Percentiles rank a stretch among this genome's conserved stretches.
Evolutionary conservation across 257 asterid genomes (phyloP).

Genomic region (Lycium barbarum): DNA sequence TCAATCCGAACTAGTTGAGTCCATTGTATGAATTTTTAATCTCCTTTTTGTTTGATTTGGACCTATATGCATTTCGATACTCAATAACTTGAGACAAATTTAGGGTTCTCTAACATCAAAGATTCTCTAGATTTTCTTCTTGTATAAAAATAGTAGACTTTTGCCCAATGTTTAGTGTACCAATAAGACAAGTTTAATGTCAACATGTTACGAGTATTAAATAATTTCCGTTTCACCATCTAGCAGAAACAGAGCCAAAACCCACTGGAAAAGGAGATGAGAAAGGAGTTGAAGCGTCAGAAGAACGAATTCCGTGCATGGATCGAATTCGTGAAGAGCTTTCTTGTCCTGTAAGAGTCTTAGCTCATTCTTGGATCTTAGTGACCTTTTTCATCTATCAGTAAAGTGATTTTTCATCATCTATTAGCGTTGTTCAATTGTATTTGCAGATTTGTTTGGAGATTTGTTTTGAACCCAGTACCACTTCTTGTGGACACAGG

Average conservation of each 20-base stretch:
- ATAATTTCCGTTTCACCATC: background rate
- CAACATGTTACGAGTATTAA: background rate
- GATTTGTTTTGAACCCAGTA: slow-evolving; percentile 91
- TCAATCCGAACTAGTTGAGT: background rate
- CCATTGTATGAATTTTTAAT: background rate
- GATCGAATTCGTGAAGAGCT: slow-evolving; percentile 93
- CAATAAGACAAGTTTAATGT: background rate
- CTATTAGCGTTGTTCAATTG: background rate
- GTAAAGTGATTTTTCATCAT: background rate
- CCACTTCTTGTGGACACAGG: slow-evolving; percentile 99
- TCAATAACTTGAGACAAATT: background rate
- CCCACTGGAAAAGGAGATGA: slow-evolving; percentile 37
- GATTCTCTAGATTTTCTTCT: background rate
- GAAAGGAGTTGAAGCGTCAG: slow-evolving; percentile 38
- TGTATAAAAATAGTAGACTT: background rate
- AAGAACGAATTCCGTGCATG: slow-evolving; percentile 52
- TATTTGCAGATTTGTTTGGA: slow-evolving; percentile 88
- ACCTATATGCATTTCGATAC: background rate
- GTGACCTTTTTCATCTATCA: background rate
- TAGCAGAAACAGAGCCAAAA: slow-evolving; percentile 43
- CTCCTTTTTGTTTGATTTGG: slow-evolving; percentile 2
- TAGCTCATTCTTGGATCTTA: background rate
- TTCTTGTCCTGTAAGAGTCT: slow-evolving; percentile 83
- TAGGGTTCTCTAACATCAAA: background rate
- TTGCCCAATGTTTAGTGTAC: slow-evolving; percentile 2